Base-by-base conservation (phyloP, 1,139 yeast species). In the Pichia sp. region DNA sequence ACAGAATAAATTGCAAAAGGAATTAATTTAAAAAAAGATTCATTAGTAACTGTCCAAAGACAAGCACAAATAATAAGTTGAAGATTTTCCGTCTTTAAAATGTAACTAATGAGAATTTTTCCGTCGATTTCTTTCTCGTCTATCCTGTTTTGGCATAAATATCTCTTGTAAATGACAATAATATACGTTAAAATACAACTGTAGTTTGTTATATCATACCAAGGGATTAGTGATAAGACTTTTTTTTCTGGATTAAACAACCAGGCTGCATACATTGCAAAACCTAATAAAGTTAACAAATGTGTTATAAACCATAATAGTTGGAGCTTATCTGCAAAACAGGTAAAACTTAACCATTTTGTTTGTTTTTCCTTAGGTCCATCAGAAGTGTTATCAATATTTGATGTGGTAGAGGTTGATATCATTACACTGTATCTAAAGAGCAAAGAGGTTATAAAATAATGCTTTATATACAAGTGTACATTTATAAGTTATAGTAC, bases 1-100 rank as follows among this genome's bases (percentile, higher is more conserved):
- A 61, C 53, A 0, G 80, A 70, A 50, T 73, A 74, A 5, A 69
- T 57, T n/a, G 63, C 57, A 48, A 70, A 70, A 1, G 79, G 72
- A 13, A 66, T 36, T 16, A 74, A 47, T 49, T 74, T 74, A 32
- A 65, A 36, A 11, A 58, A 8, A 23, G 60, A 61, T 11, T 43
- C 42, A 8, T 60, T 62, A 10, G 63, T 62, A 28, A 51, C 54
- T 40, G 57, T 46, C 63, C 68, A 64, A 15, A 68, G 58, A 20
- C 60, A 49, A 1, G 69, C 60, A 49, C 61, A 63, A 0, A 65
- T 66, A 32, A 74, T 57, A 21, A 74, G 52, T 37, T 67, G 72
- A 3, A 73, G 63, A 47, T 72, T 72, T 44, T 74, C 78, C 7
- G 76, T 68, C 49, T 62, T 65, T 37, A 72, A 50, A 5, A 71